A percentile compares a stretch with the other conserved stretches of the same genome.
Conservation (phyloP, 1,139 yeast genomes). For the Blastobotrys buckinghamii region DNA sequence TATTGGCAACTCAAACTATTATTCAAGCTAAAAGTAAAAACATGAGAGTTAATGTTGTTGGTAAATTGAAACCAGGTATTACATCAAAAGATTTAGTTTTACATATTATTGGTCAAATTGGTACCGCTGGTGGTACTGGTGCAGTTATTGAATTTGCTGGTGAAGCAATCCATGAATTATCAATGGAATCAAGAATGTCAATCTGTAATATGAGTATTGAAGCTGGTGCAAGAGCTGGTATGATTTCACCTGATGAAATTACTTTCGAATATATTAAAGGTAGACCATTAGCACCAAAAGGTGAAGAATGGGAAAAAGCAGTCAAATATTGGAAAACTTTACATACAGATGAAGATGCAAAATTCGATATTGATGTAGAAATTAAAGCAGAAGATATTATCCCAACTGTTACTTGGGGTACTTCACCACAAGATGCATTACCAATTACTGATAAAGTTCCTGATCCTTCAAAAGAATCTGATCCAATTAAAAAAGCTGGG, state of each 20-base stretch:
- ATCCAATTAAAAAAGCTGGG: constrained; percentile 74
- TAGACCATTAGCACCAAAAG: constrained; percentile 90
- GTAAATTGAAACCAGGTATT: constrained; percentile 78
- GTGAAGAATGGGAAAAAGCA: constrained; percentile 93
- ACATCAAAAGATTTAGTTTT: constrained; percentile 92
- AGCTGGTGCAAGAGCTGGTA: constrained; percentile 99
- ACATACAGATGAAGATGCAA: constrained; percentile 82
- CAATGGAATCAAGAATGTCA: constrained; percentile 99
- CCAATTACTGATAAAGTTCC: constrained; percentile 91
- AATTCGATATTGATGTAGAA: constrained; percentile 75
- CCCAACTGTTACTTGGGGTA: constrained; percentile 99
- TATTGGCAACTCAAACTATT: constrained; percentile 92
- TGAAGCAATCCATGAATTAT: constrained; percentile 77
- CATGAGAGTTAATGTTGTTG: constrained; percentile 83
- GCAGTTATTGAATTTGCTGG: constrained; percentile 96
- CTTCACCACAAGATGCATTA: constrained; percentile 96
- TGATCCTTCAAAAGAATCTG: constrained; percentile 67
- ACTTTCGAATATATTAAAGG: constrained; percentile 88
- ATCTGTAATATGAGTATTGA: constrained; percentile 98
- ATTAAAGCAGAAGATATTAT: constrained; percentile 80
- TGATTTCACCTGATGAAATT: constrained; percentile 90
- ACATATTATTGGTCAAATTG: constrained; percentile 92
- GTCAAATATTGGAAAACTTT: constrained; percentile 83
- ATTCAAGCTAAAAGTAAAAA: constrained; percentile 93
- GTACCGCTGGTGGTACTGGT: constrained; percentile 99